A percentile compares a stretch with the other conserved stretches of the same genome.
Evolutionary conservation across 2,329 filamentous ascomycete species (phyloP).

Genomic region (Talaromyces sp.): DNA sequence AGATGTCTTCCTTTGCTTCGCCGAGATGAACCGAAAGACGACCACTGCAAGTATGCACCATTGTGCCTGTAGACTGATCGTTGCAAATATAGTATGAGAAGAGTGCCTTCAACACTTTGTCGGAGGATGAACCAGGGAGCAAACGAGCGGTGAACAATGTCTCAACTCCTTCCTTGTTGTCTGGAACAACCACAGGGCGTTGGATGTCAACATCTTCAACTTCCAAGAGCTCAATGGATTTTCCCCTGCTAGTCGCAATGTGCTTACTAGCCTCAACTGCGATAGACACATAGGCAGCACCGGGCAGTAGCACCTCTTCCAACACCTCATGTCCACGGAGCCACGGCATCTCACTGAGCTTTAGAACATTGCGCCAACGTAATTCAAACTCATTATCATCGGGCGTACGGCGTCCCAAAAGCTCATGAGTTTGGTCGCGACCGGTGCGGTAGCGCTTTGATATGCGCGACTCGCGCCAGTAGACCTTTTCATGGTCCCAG

Average conservation of each 20-base stretch:
- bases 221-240: slow-evolving; percentile 17
- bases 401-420: slow-evolving; percentile 16
- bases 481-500: slow-evolving; percentile 41
- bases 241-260: neutral
- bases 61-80: slow-evolving; percentile 2
- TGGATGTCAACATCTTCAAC: slow-evolving; percentile 19
- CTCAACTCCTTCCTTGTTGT: slow-evolving; percentile 14
- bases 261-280: slow-evolving; percentile 18
- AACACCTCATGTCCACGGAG: slow-evolving; percentile 27
- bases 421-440: slow-evolving; percentile 19
- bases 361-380: slow-evolving; percentile 27
- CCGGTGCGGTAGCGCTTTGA: slow-evolving; percentile 33
- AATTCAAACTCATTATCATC: slow-evolving; percentile 17
- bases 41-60: neutral
- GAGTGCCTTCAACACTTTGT: slow-evolving; percentile 8
- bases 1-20: neutral
- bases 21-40: slow-evolving; percentile 4
- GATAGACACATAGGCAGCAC: slow-evolving; percentile 22
- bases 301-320: slow-evolving; percentile 25
- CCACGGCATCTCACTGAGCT: slow-evolving; percentile 27
- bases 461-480: slow-evolving; percentile 40
- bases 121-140: slow-evolving; percentile 7
- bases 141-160: neutral
- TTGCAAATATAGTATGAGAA: slow-evolving; percentile 8
- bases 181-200: slow-evolving; percentile 18